These are phyloP conservation scores for Chamaenerion angustifolium DNA, from an alignment of 345 rosid species.

Conservation along the genomic window DNA sequence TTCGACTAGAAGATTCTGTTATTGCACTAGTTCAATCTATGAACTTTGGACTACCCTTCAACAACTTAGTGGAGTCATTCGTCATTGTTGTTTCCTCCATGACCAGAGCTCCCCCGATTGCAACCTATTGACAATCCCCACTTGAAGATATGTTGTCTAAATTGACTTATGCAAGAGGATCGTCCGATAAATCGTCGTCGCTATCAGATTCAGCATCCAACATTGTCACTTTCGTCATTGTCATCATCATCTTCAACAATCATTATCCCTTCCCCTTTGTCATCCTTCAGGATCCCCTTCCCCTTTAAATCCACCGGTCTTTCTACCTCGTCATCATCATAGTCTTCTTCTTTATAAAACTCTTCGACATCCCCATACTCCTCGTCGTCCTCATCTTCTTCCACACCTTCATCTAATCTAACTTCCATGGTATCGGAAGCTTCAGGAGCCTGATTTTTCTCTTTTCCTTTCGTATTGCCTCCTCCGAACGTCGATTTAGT, in stretches of 20 bases:
- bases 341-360: not conserved
- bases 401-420: not conserved
- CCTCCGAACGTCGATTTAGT: not conserved
- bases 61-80: not conserved
- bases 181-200: slow-evolving; percentile 64
- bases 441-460: not conserved
- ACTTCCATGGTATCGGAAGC: slow-evolving; percentile 1
- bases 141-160: slow-evolving; percentile 79
- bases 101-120: slow-evolving; percentile 7
- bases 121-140: slow-evolving; percentile 43
- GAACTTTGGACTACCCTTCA: not conserved
- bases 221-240: slow-evolving; percentile 5
- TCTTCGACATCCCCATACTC: not conserved
- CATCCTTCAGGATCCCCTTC: slow-evolving; percentile 21
- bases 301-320: slow-evolving; percentile 11
- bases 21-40: not conserved
- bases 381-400: slow-evolving; percentile 1
- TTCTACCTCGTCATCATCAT: slow-evolving; percentile 3
- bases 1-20: too few species aligned
- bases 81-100: slow-evolving; percentile 15
- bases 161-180: slow-evolving; percentile 94
- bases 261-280: slow-evolving; percentile 16
- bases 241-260: slow-evolving; percentile 23
- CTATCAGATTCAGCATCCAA: slow-evolving; percentile 27
- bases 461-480: slow-evolving; percentile 1